Base-by-base conservation (phyloP, 495 filamentous ascomycete genomes). In the Cercophora sp. region DNA sequence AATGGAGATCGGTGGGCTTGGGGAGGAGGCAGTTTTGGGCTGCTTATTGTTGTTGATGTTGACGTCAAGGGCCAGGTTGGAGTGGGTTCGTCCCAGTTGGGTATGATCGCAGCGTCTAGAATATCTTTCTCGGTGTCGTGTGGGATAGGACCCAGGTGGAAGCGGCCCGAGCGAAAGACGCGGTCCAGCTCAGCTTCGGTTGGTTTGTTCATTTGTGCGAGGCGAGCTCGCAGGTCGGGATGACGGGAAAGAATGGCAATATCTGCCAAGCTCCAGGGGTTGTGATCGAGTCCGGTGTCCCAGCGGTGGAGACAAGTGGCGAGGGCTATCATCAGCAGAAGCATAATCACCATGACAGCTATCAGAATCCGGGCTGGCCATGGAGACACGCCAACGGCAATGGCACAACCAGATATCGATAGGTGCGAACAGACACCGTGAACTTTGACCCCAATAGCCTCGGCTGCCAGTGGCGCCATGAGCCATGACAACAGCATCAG, bases 241-340 rank as follows among this genome's bases (percentile, higher is more conserved):
- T 60, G 36, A 5, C 59, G 57, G 5, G 55, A 59, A 5, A 70
- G 54, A 5, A 58, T 44, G 3, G 54, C 59, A 54, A 69, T 63
- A 3, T 48, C 40, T 1, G 48, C 56, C 3, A 67, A 24, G 23
- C 45, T 63, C 68, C 66, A 70, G 4, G 66, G 68, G 26, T 69
- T 62, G 16, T 47, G 49, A n/a, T 56, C 19, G 1, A 69, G 48
- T 0, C 68, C 66, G 0, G 68, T 70, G 8, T 58, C 48, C 58
- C 59, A 69, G 4, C 56, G 59, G 6, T 60, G 54, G 29, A 70
- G 59, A 3, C 63, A 37, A 10, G 61, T 0, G 0, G 48, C 40
- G 11, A 61, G 39, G 11, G 51, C 15, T 4, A 51, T 8, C 15
- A 41, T 11, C 4, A 51, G 20, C 16, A 20, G 34, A 6, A 51